A percentile compares a stretch with the other conserved stretches of the same genome.
Evolutionary conservation across 1,284 basidiomycete species (phyloP).

Genomic region (Rhodotorula glutinis): DNA sequence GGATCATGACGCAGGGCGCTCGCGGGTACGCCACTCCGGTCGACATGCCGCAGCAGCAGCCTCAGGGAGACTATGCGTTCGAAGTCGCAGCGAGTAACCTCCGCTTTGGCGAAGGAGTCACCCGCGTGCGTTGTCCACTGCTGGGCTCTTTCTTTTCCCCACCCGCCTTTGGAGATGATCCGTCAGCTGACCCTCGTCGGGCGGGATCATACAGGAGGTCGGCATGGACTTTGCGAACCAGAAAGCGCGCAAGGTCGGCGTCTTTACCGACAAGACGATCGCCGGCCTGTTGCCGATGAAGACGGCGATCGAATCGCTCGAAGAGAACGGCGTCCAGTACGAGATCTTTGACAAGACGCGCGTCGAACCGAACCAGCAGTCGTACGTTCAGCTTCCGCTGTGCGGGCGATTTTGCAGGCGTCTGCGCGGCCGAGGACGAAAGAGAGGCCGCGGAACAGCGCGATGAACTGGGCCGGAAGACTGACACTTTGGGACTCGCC

Average conservation of each 20-base stretch:
- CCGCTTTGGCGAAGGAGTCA: conserved; percentile 83
- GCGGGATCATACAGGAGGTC: conserved; percentile 61
- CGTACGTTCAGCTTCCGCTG: conserved; percentile 40
- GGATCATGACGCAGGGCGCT: neutral
- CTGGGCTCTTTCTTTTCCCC: neutral
- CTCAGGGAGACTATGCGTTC: conserved; percentile 89
- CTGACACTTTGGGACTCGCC: neutral
- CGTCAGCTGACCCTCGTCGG: neutral
- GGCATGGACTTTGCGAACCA: conserved; percentile 92
- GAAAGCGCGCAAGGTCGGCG: conserved; percentile 81
- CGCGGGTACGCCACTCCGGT: conserved; percentile 70
- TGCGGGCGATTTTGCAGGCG: too few relatives aligned
- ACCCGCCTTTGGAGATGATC: neutral
- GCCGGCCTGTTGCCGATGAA: conserved; percentile 68
- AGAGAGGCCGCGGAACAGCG: too few relatives aligned
- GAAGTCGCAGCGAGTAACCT: conserved; percentile 73
- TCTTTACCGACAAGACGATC: conserved; percentile 87
- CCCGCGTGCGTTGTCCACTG: conserved; percentile 53
- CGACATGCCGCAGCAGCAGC: conserved; percentile 43
- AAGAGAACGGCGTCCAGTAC: conserved; percentile 61
- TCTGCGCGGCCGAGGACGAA: too few relatives aligned
- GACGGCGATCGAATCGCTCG: conserved; percentile 72
- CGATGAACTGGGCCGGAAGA: too few relatives aligned
- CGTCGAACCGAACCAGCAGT: conserved; percentile 85
- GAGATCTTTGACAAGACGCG: conserved; percentile 81